phyloP scores from a whole-genome alignment of 2,329 filamentous ascomycete genomes.

The Penicillium sp. region DNA sequence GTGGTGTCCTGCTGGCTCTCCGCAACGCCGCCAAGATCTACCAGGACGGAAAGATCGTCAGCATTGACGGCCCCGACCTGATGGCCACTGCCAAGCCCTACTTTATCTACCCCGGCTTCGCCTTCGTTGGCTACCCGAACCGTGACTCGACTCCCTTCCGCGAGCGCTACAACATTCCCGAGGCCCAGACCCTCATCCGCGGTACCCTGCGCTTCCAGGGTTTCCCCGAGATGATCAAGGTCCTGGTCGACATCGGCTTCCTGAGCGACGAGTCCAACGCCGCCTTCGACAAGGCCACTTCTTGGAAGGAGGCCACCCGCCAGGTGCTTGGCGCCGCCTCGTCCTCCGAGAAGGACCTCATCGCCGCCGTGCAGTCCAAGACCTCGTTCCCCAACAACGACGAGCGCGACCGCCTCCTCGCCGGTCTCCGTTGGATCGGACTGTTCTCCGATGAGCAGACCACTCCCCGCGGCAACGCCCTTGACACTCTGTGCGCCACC shows the following conservation, averaged over 20 bases:
- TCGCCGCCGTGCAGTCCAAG: constrained; percentile 71
- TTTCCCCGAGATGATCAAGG: constrained; percentile 86
- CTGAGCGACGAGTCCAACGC: constrained; percentile 67
- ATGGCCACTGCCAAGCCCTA: constrained; percentile 90
- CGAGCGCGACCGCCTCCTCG: constrained; percentile 67
- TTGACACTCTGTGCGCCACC: constrained; percentile 87
- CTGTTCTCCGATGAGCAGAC: constrained; percentile 68
- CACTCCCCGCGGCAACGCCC: constrained; percentile 71
- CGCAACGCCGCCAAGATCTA: constrained; percentile 82
- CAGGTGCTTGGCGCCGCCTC: constrained; percentile 71
- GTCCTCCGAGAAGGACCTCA: constrained; percentile 65
- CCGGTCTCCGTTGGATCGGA: constrained; percentile 69
- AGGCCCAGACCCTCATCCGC: constrained; percentile 81
- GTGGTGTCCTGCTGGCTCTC: constrained; percentile 84
- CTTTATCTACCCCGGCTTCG: constrained; percentile 83
- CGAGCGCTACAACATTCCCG: constrained; percentile 86
- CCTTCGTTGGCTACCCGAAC: constrained; percentile 92
- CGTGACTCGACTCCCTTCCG: constrained; percentile 83
- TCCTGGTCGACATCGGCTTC: constrained; percentile 87
- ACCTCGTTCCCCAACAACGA: constrained; percentile 67
- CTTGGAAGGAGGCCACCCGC: constrained; percentile 84
- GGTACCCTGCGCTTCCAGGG: constrained; percentile 84
- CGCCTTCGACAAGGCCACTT: constrained; percentile 63
- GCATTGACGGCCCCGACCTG: constrained; percentile 64
- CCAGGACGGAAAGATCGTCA: constrained; percentile 72